Evolutionary conservation across 768 basidiomycete species (phyloP), one percentile per base, ranked within the genome.

Genomic region (Antrodiella citrinella): DNA sequence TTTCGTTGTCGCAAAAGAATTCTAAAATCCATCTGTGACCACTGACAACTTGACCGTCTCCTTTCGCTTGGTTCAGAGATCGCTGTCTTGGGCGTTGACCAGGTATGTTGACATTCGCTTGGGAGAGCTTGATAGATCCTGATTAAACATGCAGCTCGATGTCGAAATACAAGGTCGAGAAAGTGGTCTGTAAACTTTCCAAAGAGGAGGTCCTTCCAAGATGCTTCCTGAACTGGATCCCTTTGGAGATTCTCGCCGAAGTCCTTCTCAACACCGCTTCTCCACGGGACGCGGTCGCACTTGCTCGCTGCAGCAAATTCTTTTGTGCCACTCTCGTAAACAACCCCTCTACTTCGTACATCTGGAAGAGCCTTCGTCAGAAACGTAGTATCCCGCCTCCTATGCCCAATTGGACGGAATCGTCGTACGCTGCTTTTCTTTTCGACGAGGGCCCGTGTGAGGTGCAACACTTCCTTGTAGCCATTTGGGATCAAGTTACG

Each of bases 221-320:
- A 20, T 55, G 55, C 26, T 40, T 48, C 11, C 44, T 65, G 2
- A 43, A 15, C 3, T 18, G 22, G 2, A 20, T 86, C 3, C 85
- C 86, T 10, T 59, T 82, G 38, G 86, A 88, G 57, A 67, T 88
- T 12, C 60, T 86, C 4, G 76, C 78, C 3, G 83, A 84, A 57
- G 74, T 86, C 44, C 72, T 86, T 18, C 61, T 77, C 4, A 65
- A 67, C 45, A 76, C 76, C 0, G 52, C 63, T 3, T 83, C 80
- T 0, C 73, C 81, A 1, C 69, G 69, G 45, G 78, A 81, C 52
- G 66, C 85, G 11, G 71, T 86, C 30, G 72, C 83, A 1, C 65
- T 85, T 4, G 71, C 82, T 10, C 75, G 82, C 4, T 75, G 74
- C 35, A 80, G 71, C 69, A 79, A 77, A 51, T 71, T 66, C 52